phyloP scores from a whole-genome alignment of 78 protist genomes.

The Protostelium mycophagum region DNA sequence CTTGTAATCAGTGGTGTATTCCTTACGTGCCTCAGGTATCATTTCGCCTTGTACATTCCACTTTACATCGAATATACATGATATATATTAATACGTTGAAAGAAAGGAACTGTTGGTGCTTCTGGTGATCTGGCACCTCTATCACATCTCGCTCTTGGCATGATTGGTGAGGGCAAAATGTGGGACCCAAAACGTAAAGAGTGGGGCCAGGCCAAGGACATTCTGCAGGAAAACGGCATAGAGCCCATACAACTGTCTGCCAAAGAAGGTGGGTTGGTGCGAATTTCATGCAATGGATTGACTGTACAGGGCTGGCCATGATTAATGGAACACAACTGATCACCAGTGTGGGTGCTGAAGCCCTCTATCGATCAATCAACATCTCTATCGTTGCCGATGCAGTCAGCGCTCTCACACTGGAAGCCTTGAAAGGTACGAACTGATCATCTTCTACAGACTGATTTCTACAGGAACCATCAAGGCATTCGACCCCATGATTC shows the following conservation, averaged over 20 bases:
- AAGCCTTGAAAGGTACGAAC: constrained; percentile 72
- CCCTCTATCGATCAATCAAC: constrained; percentile 16
- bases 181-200: constrained; percentile 8
- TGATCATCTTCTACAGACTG: neutral
- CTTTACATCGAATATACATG: neutral
- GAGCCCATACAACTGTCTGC: neutral
- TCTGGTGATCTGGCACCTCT: constrained; percentile 92
- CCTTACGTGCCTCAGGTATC: constrained; percentile 65
- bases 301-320: constrained; percentile 88
- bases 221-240: neutral
- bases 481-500: constrained; percentile 64
- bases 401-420: constrained; percentile 79
- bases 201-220: constrained; percentile 12
- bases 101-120: constrained; percentile 91
- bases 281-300: too few relatives aligned
- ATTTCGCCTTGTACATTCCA: neutral
- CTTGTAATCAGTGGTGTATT: constrained; percentile 66
- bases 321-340: constrained; percentile 93
- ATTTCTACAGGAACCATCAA: neutral
- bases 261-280: neutral
- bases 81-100: neutral
- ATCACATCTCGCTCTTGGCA: constrained; percentile 83
- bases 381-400: constrained; percentile 50
- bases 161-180: constrained; percentile 76
- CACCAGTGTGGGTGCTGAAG: constrained; percentile 57